Percentiles rank a stretch among this genome's conserved stretches.
Evolutionary conservation across 1,284 basidiomycete genomes (phyloP).

Genomic region (Puccinia sorghi): DNA sequence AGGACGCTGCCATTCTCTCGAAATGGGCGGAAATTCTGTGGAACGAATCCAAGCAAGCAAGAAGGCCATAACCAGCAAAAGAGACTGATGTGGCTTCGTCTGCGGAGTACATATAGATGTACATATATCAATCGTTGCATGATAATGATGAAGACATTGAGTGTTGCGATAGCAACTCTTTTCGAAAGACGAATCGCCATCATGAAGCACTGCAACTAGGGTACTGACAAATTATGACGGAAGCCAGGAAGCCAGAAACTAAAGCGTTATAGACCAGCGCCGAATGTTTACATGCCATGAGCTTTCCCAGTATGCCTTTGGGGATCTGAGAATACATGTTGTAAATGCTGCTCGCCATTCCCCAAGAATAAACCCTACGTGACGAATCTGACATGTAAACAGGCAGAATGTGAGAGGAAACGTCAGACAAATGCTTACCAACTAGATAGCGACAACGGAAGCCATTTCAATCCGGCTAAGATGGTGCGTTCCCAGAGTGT

Average conservation of each 20-base stretch:
- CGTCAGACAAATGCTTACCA: neutral
- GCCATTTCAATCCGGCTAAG: constrained; percentile 1
- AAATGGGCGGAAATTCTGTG: neutral
- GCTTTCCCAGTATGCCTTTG: neutral
- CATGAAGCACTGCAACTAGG: neutral
- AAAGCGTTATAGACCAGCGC: neutral
- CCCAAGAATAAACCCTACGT: neutral
- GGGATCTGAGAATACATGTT: neutral
- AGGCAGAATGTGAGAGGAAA: neutral
- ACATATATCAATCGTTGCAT: no score
- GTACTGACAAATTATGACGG: neutral
- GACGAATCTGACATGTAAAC: neutral
- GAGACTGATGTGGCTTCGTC: neutral
- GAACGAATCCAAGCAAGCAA: neutral
- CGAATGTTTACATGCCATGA: constrained; percentile 4
- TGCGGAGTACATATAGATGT: neutral
- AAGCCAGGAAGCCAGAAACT: neutral
- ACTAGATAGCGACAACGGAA: constrained; percentile 3
- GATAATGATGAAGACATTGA: neutral
- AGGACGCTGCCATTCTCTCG: neutral
- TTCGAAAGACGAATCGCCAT: neutral
- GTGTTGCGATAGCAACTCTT: neutral
- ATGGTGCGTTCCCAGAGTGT: neutral
- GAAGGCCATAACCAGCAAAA: neutral
- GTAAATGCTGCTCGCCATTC: constrained; percentile 21